Evolutionary conservation across 805 yeast species (phyloP), one percentile per base, ranked within the genome.

Genomic region (Candida schatavii): DNA sequence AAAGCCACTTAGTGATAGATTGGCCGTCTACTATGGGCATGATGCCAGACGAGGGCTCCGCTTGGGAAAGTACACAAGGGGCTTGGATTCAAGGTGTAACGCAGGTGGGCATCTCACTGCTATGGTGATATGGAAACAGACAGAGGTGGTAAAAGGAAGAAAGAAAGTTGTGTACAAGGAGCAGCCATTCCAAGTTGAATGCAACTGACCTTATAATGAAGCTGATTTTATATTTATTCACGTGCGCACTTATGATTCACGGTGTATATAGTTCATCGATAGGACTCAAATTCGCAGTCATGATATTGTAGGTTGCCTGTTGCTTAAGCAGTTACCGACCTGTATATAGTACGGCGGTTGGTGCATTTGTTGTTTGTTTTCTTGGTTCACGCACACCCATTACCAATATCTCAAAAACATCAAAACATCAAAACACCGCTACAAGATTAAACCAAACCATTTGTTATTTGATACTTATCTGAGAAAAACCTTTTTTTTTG

Each of bases 51-150:
- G 82, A 41, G 96, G 97, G 1, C 73, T 89, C 38, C 79, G 76
- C 42, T 48, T 82, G 38, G 75, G 75, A 48, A 74, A 76, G 46
- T 88, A 71, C 59, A 72, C 96, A 3, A 79, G 77, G 52, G 98
- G 97, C 0, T 64, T 90, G 30, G 98, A 91, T 56, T 68, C 86
- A 9, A 87, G 86, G 1, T 90, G 97, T 68, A 85, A 81, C 44
- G 75, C 77, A 45, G 97, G 96, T 3, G 83, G 79, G 10, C 59
- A 74, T 45, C 69, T 90, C 37, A 72, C 82, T 23, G 95, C 90
- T 0, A 61, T 81, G 56, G 72, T 82, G 4, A 55, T 83, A 3
- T 75, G 66, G 63, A 45, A 49, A 26, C 56, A 55, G 28, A 2
- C 22, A 23, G 22, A 25, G 17, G 19, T 33, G 13, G 43, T 43